A percentile compares a stretch with the other conserved stretches of the same genome.
Evolutionary conservation across 306 rosid genomes (phyloP).

Genomic region (Vigna unguiculata): DNA sequence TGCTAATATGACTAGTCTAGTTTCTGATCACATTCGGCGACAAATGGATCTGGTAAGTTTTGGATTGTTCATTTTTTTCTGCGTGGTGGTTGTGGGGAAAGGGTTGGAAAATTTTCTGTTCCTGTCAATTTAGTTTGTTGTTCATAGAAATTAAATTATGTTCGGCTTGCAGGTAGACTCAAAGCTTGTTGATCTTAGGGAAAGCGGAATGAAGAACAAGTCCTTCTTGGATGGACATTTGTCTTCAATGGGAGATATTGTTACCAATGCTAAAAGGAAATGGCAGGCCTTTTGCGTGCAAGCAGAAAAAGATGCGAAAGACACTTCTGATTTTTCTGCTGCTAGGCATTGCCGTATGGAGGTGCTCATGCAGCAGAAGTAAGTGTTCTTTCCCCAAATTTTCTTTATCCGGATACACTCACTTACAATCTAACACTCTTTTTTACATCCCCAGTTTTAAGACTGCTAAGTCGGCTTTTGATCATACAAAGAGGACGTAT

Average conservation of each 20-base stretch:
- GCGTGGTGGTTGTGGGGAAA: no score
- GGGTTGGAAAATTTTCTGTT: not conserved
- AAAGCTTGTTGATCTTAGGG: constrained; percentile 76
- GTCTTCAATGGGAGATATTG: constrained; percentile 71
- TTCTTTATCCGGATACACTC: not conserved
- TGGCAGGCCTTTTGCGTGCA: constrained; percentile 79
- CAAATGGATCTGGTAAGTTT: constrained; percentile 80
- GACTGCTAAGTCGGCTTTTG: constrained; percentile 63
- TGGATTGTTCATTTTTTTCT: not conserved
- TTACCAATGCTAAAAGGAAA: constrained; percentile 80
- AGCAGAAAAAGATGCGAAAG: constrained; percentile 77
- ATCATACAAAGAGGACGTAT: constrained; percentile 68
- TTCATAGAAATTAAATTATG: not conserved
- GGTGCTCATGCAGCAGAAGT: constrained; percentile 80
- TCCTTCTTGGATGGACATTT: constrained; percentile 78
- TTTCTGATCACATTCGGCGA: constrained; percentile 71
- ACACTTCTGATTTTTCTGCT: constrained; percentile 79
- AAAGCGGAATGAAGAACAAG: constrained; percentile 68
- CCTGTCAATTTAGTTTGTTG: not conserved
- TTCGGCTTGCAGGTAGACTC: constrained; percentile 69
- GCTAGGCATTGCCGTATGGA: constrained; percentile 94
- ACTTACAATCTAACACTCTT: constrained; percentile 17
- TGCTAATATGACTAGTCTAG: constrained; percentile 77
- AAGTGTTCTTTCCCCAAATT: constrained; percentile 18
- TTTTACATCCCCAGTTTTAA: constrained; percentile 52